These are phyloP conservation scores for Pelargonium myrrhifolium DNA, from an alignment of 441 rosid genomes.

Conservation along the genomic window DNA sequence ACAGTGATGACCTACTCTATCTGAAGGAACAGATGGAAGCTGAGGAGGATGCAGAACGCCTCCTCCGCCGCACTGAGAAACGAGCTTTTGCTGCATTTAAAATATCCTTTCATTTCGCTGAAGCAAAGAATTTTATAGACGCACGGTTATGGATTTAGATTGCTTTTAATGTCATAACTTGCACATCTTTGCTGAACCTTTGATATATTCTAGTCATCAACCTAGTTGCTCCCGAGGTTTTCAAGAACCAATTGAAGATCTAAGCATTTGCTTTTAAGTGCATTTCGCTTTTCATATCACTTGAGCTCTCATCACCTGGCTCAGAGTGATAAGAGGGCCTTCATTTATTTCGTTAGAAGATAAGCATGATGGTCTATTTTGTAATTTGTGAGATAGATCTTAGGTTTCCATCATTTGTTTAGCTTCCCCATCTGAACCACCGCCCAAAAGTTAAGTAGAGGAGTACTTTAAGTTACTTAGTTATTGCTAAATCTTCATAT, in stretches of 20 bases:
- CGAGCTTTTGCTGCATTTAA: constrained; percentile 97
- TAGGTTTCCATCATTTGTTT: no score
- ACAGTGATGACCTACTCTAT: constrained; percentile 93
- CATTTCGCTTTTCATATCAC: neutral
- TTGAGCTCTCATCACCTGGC: neutral
- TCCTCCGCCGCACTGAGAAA: constrained; percentile 86
- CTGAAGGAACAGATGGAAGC: constrained; percentile 99
- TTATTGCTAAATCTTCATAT: no score
- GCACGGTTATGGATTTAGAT: neutral
- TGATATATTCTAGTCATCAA: neutral
- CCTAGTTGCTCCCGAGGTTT: neutral
- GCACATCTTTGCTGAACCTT: neutral
- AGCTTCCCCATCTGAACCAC: no score
- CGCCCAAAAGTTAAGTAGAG: no score
- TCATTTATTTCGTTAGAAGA: neutral
- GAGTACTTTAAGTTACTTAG: no score
- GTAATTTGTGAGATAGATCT: neutral
- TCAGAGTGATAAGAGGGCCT: neutral
- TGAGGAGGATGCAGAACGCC: constrained; percentile 96
- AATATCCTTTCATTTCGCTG: constrained; percentile 53
- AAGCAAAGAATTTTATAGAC: neutral
- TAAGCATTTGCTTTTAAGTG: neutral
- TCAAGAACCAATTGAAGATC: neutral
- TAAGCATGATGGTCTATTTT: neutral
- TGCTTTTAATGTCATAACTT: neutral